Evolutionary conservation across 1,139 yeast genomes (phyloP).

Genomic region (Magnusiomyces magnusii): DNA sequence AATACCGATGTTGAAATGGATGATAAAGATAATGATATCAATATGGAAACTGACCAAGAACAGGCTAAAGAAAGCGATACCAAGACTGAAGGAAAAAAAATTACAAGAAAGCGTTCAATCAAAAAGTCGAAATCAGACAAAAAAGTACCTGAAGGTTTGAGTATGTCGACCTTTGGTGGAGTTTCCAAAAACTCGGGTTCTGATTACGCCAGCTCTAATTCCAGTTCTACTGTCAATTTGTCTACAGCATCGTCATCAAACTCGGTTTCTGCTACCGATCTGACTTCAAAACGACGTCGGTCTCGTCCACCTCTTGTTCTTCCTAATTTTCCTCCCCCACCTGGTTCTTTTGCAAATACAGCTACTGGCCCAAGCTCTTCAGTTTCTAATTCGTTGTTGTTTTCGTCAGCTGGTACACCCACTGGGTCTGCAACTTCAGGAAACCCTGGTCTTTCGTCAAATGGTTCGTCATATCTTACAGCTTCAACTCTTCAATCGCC

Average conservation of each 20-base stretch:
- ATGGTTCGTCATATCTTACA: neutral
- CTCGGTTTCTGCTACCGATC: neutral
- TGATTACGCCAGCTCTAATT: neutral
- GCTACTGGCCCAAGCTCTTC: neutral
- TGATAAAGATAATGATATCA: neutral
- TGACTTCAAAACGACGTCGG: neutral
- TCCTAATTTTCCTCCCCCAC: neutral
- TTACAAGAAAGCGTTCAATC: neutral
- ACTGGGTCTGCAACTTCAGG: neutral
- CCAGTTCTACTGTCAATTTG: neutral
- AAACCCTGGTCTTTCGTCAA: neutral
- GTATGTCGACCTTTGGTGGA: neutral
- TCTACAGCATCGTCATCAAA: neutral
- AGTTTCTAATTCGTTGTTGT: neutral
- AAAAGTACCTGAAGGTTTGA: neutral
- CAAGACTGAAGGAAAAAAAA: neutral
- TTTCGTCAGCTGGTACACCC: neutral
- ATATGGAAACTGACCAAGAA: neutral
- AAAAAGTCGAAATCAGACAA: neutral
- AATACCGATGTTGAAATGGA: neutral
- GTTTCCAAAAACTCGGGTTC: neutral
- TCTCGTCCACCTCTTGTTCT: constrained; percentile 1
- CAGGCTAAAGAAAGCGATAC: neutral
- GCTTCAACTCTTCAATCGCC: neutral
- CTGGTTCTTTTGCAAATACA: neutral